Percentiles rank a stretch among this genome's conserved stretches.
Evolutionary conservation across 2,329 filamentous ascomycete species (phyloP).

Genomic region (Epichloe glyceriae): DNA sequence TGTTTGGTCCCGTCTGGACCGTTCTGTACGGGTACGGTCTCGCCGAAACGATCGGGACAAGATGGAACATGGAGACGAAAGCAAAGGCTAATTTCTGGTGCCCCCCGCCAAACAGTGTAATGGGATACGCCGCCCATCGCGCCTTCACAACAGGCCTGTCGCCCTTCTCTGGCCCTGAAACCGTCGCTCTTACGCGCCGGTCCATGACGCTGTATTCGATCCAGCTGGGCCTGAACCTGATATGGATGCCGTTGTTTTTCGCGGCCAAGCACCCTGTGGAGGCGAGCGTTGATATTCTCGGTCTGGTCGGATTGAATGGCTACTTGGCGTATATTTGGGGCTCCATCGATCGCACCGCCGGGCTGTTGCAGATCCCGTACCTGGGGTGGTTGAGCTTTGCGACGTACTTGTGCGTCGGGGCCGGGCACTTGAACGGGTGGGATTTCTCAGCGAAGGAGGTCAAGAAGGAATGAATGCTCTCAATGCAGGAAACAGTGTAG

Average conservation of each 20-base stretch:
- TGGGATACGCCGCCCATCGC: conserved; percentile 82
- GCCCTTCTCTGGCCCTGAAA: conserved; percentile 38
- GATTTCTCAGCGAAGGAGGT: conserved; percentile 30
- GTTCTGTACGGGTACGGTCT: conserved; percentile 41
- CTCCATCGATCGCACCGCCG: conserved; percentile 57
- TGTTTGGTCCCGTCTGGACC: conserved; percentile 56
- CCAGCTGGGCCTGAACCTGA: conserved; percentile 72
- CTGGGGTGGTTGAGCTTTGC: conserved; percentile 78
- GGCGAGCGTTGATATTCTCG: conserved; percentile 63
- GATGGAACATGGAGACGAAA: not conserved
- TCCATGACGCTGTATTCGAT: conserved; percentile 70
- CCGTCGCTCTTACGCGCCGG: conserved; percentile 46
- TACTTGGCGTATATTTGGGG: conserved; percentile 69
- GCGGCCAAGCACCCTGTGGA: conserved; percentile 57
- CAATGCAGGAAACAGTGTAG: no score
- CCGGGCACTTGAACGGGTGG: conserved; percentile 59
- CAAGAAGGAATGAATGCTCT: conserved; percentile 6
- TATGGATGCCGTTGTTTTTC: conserved; percentile 94
- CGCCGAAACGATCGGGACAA: not conserved
- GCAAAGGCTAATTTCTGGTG: not conserved
- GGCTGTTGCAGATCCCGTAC: conserved; percentile 68
- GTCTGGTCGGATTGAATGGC: conserved; percentile 56
- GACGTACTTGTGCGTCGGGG: conserved; percentile 64
- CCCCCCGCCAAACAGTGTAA: conserved; percentile 32
- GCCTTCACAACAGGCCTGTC: conserved; percentile 52